Percentiles rank a stretch among this genome's conserved stretches.
phyloP scores from a whole-genome alignment of 495 filamentous ascomycete genomes.

The Penicillium bovifimosum region DNA sequence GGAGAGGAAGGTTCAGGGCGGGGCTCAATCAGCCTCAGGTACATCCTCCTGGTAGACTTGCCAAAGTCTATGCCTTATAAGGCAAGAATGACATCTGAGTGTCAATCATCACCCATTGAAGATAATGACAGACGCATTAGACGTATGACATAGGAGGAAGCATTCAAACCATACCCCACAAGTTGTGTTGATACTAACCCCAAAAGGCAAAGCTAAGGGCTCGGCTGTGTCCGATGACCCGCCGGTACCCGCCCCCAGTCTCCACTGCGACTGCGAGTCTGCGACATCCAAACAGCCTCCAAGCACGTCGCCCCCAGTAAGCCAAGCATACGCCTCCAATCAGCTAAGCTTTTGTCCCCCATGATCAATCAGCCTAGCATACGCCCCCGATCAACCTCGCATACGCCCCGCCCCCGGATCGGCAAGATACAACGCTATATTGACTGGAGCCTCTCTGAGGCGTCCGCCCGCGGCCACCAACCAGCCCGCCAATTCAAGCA shows the following conservation, averaged over 20 bases:
- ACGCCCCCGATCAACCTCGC: background rate
- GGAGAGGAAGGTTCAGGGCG: too few relatives aligned
- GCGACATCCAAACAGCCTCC: background rate
- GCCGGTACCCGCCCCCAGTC: background rate
- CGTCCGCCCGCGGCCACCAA: too few relatives aligned
- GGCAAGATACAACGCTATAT: too few relatives aligned
- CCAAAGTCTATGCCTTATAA: background rate
- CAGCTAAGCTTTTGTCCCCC: background rate
- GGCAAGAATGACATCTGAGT: background rate
- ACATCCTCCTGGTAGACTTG: background rate
- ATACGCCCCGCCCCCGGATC: too few relatives aligned
- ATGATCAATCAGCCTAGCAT: background rate
- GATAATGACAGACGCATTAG: background rate
- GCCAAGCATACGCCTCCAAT: background rate
- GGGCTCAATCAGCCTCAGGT: too few relatives aligned
- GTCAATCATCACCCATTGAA: background rate
- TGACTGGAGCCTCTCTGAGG: too few relatives aligned
- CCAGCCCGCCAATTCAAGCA: background rate
- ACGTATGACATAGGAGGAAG: too few relatives aligned
- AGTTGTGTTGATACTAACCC: background rate
- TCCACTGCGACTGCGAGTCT: background rate
- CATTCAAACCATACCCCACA: too few relatives aligned
- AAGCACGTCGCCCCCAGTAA: background rate
- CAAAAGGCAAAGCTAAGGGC: background rate
- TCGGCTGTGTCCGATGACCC: background rate